Evolutionary conservation across 1,284 basidiomycete genomes (phyloP), one percentile per base, ranked within the genome.

Genomic region (Phellopilus nigrolimitatus): DNA sequence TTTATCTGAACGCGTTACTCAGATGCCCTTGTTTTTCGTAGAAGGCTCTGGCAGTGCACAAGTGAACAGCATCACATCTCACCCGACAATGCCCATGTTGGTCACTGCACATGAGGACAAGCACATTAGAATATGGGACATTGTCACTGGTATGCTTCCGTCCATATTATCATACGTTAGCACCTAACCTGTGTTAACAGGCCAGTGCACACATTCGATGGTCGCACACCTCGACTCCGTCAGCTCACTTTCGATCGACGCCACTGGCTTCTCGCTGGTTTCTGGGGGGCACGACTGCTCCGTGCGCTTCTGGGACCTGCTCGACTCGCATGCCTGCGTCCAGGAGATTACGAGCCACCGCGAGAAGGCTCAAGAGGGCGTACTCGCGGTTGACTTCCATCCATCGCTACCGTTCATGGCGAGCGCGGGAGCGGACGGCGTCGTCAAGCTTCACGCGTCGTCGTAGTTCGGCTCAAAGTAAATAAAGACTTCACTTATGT

Each of bases 51-150:
- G 78, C 27, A 79, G 77, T 9, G 85, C 88, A 1, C 94, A 95
- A 69, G 85, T 94, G 58, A 98, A 97, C 69, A 80, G 84, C 55
- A 83, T 97, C 46, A 80, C 87, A 33, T 93, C 92, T 39, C 93
- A 97, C 71, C 93, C 94, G 9, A 95, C 91, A 1, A 83, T 94
- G 74, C 82, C 91, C 1, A 70, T 95, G 22, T 79, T 98, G 42
- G 82, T 95, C 30, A 89, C 91, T 12, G 95, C 84, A 0, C 91
- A 97, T 65, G 95, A 98, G 69, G 94, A 98, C 71, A 93, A 92
- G 59, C 86, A 85, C 62, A 91, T 98, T 59, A 80, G 90, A 27
- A 82, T 97, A 53, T 97, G 91, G 67, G 92, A 97, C 67, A 77
- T 90, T 44, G 71, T 73, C 30, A 88, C 86, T 56, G 88, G 94